These are phyloP conservation scores for Ensete glaucum DNA, from an alignment of 176 grass and related monocot species.

Conservation along the genomic window DNA sequence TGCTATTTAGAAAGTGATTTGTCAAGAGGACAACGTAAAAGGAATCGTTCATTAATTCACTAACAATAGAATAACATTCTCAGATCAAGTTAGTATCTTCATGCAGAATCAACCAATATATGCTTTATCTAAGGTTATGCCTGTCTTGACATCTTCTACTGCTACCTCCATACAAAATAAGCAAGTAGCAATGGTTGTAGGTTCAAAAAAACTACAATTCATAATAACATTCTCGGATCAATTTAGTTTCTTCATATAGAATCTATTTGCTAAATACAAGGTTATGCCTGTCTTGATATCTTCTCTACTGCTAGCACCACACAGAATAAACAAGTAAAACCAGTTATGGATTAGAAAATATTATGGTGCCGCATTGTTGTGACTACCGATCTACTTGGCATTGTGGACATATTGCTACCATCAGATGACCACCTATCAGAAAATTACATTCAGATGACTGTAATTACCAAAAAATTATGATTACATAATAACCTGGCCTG, in stretches of 20 bases:
- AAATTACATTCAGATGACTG: background rate
- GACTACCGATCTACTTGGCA: background rate
- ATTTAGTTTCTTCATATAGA: too few species aligned
- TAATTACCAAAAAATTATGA: background rate
- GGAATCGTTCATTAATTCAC: background rate
- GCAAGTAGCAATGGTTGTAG: background rate
- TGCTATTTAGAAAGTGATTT: background rate
- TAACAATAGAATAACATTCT: background rate
- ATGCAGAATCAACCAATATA: background rate
- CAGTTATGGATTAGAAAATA: too few species aligned
- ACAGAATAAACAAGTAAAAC: too few species aligned
- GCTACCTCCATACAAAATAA: background rate
- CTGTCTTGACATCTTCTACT: too few species aligned
- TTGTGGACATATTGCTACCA: background rate
- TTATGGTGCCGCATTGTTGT: background rate
- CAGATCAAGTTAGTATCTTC: background rate
- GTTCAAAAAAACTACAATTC: conserved; percentile 6
- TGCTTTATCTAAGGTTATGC: background rate
- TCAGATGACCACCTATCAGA: background rate
- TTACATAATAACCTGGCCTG: background rate
- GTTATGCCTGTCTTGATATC: too few species aligned
- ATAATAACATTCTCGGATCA: background rate
- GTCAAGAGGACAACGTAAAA: background rate
- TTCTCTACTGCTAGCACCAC: too few species aligned
- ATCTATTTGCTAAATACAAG: too few species aligned